Base-by-base conservation (phyloP, 1,139 yeast genomes). In the Tardiomyces digboiensis region DNA sequence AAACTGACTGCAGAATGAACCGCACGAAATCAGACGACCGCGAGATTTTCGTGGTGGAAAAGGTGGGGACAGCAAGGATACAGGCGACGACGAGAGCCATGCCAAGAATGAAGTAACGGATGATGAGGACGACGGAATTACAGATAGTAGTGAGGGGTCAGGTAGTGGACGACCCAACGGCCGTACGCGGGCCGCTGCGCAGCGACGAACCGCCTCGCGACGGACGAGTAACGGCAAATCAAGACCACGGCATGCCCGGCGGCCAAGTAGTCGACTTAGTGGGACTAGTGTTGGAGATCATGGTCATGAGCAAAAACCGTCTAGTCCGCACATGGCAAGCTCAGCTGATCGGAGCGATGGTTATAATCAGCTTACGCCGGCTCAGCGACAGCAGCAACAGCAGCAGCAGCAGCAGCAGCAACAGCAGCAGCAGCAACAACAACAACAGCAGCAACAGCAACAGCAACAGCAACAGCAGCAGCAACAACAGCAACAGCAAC, bases 361-460 rank as follows among this genome's bases (percentile, higher is more conserved):
- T 54, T 60, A 14, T 6, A 19, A 38, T 2, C 29, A 38, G 22
- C 19, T 13, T 3, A 20, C 26, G 38, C 40, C 23, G 19, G 29
- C 19, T 12, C 42, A 36, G 37, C 33, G 21, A 2, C 44, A 23
- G 40, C 36, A 16, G 37, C 40, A 23, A 29, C 43, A 36, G 21
- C 19, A 36, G 16, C 33, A 36, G 39, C 39, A 19, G 23, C 29
- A 40, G 7, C 37, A 37, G 26, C 40, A 36, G 40, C 29, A 48
- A 64, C 47, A 59, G 3, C 46, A 57, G 22, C 42, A 40, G 36
- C 29, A 7, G 19, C 36, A 36, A n/a, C 38, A 7, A 18, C 38
- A 29, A 3, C 33, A 26, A 8, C 10, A 4, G 10, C 33, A 8
- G 8, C 33, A 26, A 13, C 8, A 4, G 8, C 33, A 26, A 8